Base-by-base conservation (phyloP, 1,284 basidiomycete genomes). In the Cystobasidium slooffiae region DNA sequence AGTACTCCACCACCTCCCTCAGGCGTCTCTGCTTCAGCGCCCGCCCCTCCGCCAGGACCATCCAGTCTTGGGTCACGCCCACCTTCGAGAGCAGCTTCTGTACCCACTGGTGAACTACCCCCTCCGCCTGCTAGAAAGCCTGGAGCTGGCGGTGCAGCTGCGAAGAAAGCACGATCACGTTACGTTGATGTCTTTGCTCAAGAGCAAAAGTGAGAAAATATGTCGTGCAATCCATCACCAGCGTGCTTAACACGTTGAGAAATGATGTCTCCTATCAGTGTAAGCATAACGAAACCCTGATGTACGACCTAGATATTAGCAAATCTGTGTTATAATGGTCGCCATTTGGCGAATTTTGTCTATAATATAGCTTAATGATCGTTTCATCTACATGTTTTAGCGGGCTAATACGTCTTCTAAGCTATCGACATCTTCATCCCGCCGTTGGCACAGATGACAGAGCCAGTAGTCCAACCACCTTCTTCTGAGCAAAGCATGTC, bases 181-280 rank as follows among this genome's bases (percentile, higher is more conserved):
- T 74, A 74, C 39, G 72, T 74, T 24, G 72, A 74, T 62, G 72
- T 74, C 7, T 63, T 74, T 41, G 72, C 72, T 10, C 72, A 74
- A 55, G 52, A 74, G 31, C 65, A 74, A 43, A 46, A 73, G 51
- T 58, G 37, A 43, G n/a, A n/a, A 14, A 6, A 24, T n/a, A 16
- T 59, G 39, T 31, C 6, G 5, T 1, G 39, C 37, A 41, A n/a
- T 18, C 1, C 39, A 2, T 1, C 53, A 5, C 5, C 1, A 31
- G 31, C 31, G 31, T 31, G 31, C 31, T 31, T 31, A 1, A 1
- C 31, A 31, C 31, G 31, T 5, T 31, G 31, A 31, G 31, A 31
- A 31, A 31, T n/a, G n/a, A 31, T 5, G 31, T 31, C 31, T 31
- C 31, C 5, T 1, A 5, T 31, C 31, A 2, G 31, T 43, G 56